Percentiles rank a stretch among this genome's conserved stretches.
Evolutionary conservation across 495 filamentous ascomycete genomes (phyloP).

Genomic region (Penicillium manginii): DNA sequence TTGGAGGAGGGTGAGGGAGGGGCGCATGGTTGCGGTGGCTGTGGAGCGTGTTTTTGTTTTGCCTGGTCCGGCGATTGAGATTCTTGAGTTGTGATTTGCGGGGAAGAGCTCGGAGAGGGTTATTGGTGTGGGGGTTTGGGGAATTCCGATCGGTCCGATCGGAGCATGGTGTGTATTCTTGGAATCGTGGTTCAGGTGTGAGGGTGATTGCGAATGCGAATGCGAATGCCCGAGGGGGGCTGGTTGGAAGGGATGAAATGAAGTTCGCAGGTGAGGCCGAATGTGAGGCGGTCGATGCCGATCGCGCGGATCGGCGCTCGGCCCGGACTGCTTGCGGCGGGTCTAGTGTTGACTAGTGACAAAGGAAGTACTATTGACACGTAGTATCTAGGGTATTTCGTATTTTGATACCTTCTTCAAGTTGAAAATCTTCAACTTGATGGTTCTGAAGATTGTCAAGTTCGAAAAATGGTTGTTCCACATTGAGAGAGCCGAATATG

Average conservation of each 20-base stretch:
- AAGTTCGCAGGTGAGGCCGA: not conserved
- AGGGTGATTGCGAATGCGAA: not conserved
- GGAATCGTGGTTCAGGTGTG: not conserved
- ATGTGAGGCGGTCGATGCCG: constrained; percentile 2
- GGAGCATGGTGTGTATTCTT: not conserved
- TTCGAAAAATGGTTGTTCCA: not conserved
- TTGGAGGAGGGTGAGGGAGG: not conserved
- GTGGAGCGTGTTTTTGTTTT: not conserved
- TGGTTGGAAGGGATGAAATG: not conserved
- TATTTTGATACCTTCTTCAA: too few relatives aligned
- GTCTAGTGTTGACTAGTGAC: not conserved
- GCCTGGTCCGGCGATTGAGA: not conserved
- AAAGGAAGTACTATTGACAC: too few relatives aligned
- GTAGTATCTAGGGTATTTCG: too few relatives aligned
- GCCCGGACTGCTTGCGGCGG: not conserved
- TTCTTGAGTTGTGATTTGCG: not conserved
- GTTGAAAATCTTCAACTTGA: too few relatives aligned
- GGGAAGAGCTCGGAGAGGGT: not conserved
- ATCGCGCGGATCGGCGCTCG: constrained; percentile 12
- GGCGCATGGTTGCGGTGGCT: not conserved
- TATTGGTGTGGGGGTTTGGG: not conserved
- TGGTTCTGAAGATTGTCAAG: too few relatives aligned
- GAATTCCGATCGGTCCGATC: constrained; percentile 1
- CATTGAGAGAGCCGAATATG: not conserved
- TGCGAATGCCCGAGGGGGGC: not conserved